These are phyloP conservation scores for Lachnellula suecica DNA, from an alignment of 2,329 filamentous ascomycete species.

Conservation along the genomic window DNA sequence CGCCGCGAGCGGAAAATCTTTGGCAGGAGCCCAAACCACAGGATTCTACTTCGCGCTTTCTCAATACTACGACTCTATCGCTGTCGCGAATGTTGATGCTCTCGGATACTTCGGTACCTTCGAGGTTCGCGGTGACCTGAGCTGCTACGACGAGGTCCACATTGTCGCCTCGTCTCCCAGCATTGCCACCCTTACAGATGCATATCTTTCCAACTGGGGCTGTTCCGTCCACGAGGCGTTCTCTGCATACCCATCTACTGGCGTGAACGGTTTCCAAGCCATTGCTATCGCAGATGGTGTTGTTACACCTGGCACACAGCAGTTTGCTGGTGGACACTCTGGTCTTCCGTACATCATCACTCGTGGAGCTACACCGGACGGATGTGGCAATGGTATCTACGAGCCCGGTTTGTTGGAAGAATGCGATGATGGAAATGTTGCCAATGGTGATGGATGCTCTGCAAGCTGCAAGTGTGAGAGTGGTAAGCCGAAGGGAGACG, in stretches of 20 bases:
- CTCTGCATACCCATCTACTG: slow-evolving; percentile 36
- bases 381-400: slow-evolving; percentile 40
- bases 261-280: slow-evolving; percentile 37
- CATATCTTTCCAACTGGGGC: slow-evolving; percentile 40
- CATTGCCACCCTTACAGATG: slow-evolving; percentile 36
- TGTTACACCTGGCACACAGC: slow-evolving; percentile 33
- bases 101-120: slow-evolving; percentile 39
- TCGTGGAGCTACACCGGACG: slow-evolving; percentile 39
- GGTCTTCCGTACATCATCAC: slow-evolving; percentile 44
- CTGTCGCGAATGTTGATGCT: slow-evolving; percentile 26
- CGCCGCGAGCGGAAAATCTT: slow-evolving; percentile 33
- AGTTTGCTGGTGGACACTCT: slow-evolving; percentile 36
- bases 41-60: slow-evolving; percentile 43
- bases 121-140: slow-evolving; percentile 37
- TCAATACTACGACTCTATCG: slow-evolving; percentile 38
- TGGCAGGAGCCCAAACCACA: no score
- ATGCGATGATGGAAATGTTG: slow-evolving; percentile 41
- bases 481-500: slow-evolving; percentile 30
- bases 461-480: slow-evolving; percentile 38
- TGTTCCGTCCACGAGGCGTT: slow-evolving; percentile 44
- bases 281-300: slow-evolving; percentile 40
- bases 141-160: slow-evolving; percentile 41
- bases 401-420: slow-evolving; percentile 37
- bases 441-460: slow-evolving; percentile 37
- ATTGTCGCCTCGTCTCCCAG: slow-evolving; percentile 38